Percentiles rank a stretch among this genome's conserved stretches.
phyloP scores from a whole-genome alignment of 2,329 filamentous ascomycete species.

The Chaetomium strumarium region DNA sequence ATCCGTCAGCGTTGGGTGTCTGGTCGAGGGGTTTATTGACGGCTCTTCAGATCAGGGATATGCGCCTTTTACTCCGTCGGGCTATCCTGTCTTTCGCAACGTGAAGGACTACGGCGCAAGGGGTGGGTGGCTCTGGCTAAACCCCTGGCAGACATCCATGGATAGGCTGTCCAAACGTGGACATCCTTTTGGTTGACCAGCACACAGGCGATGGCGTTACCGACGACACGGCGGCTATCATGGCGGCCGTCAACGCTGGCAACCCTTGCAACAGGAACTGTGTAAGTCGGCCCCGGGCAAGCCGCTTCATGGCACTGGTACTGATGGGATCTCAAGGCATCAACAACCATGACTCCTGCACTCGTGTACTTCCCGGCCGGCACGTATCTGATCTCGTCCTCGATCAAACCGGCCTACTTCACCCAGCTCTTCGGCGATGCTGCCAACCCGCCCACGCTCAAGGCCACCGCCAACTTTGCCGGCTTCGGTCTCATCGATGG shows the following conservation, averaged over 20 bases:
- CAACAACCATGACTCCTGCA: slow-evolving; percentile 36
- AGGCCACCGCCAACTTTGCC: slow-evolving; percentile 46
- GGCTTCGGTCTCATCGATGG: slow-evolving; percentile 45
- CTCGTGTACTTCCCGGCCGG: slow-evolving; percentile 41
- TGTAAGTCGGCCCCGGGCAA: slow-evolving; percentile 28
- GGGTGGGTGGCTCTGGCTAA: slow-evolving; percentile 26
- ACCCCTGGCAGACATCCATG: too few species aligned
- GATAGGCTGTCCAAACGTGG: not conserved
- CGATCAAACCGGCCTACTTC: slow-evolving; percentile 72
- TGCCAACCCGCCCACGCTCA: slow-evolving; percentile 48
- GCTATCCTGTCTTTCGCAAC: slow-evolving; percentile 43
- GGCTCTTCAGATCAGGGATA: slow-evolving; percentile 36
- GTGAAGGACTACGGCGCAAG: slow-evolving; percentile 43
- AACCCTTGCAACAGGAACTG: slow-evolving; percentile 39
- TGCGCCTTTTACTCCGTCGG: slow-evolving; percentile 36
- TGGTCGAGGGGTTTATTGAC: not conserved
- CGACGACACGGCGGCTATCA: slow-evolving; percentile 43
- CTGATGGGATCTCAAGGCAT: slow-evolving; percentile 29
- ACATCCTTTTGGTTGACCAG: slow-evolving; percentile 1
- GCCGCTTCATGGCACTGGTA: not conserved
- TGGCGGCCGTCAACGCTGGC: slow-evolving; percentile 37
- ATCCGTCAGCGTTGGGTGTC: not conserved
- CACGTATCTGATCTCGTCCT: slow-evolving; percentile 65
- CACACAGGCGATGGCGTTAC: slow-evolving; percentile 37
- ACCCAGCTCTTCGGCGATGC: slow-evolving; percentile 73